Evolutionary conservation across 495 filamentous ascomycete species (phyloP), one percentile per base, ranked within the genome.

Genomic region (Aspergillus kassunensis): DNA sequence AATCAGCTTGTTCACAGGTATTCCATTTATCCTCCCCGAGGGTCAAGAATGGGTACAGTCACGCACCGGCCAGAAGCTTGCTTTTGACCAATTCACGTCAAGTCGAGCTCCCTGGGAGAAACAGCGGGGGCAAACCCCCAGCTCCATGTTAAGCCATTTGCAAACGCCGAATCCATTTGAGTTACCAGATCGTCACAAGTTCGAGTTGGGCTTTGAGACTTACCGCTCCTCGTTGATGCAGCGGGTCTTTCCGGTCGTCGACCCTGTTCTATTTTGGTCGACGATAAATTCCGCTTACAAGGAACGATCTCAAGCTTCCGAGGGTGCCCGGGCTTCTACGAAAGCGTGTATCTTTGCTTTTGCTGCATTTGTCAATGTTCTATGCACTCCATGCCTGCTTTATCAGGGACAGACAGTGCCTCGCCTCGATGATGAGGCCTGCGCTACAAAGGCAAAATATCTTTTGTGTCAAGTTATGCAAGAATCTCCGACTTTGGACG

Each of bases 321-420:
- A 9, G 7, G 48, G 55, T n/a, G 60, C 56, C 1, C 62, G 60
- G 15, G 58, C 60, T 1, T 63, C 61, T 25, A 57, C 63, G 13
- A 66, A 64, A 41, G 73, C 72, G 0, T 78, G 71, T 41, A 62
- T 79, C 8, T 67, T 77, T 57, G 64, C 73, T 6, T 79, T 80
- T 49, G 36, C 75, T 6, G 66, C 70, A 0, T 67, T 78, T 53
- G 50, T 65, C 10, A 54, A 62, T 54, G 68, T 11, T 53, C 44
- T 46, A 11, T 74, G 7, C 63, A 67, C 15, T 41, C 51, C 18
- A 3, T 54, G 53, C 7, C 31, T 51, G 13, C 15, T 47, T 0
- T 3, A 8, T 0, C 8, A 23, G n/a, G 35, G 20, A 8, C 29
- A 10, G 11, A 9, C 25, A 5, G 9, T 59, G 13, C 42, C 60